These are phyloP conservation scores for Bothriochloa decipiens DNA, from an alignment of 176 grass and related monocot genomes.

Conservation along the genomic window DNA sequence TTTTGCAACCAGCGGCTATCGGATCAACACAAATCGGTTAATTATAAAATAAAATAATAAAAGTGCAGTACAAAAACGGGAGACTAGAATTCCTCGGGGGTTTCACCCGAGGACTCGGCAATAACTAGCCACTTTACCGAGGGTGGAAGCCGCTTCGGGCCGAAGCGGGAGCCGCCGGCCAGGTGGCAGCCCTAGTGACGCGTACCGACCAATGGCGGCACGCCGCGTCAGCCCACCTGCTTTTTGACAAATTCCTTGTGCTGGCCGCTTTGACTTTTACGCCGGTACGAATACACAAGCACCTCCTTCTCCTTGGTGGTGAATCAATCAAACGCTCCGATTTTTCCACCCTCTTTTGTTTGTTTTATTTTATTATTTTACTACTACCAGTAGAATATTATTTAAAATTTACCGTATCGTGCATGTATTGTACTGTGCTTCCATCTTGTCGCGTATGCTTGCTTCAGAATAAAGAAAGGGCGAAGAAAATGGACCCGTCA, in stretches of 20 bases:
- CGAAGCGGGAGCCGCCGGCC: conserved; percentile 22
- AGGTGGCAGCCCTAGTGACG: conserved; percentile 58
- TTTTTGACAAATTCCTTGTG: conserved; percentile 50
- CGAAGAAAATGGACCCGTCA: conserved; percentile 26
- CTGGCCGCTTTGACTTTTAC: conserved; percentile 57
- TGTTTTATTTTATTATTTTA: neutral
- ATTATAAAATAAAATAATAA: too few species aligned
- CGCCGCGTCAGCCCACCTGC: conserved; percentile 44
- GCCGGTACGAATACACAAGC: neutral
- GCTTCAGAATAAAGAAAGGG: conserved; percentile 54
- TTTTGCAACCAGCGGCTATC: neutral
- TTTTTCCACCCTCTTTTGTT: conserved; percentile 1
- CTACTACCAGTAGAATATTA: neutral
- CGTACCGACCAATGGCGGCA: conserved; percentile 50
- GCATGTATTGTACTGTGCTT: neutral
- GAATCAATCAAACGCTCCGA: conserved; percentile 41
- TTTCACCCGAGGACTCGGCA: conserved; percentile 31
- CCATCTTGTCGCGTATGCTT: conserved; percentile 35
- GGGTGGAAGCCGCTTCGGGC: conserved; percentile 28
- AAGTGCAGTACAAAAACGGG: too few species aligned
- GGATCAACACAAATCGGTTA: neutral
- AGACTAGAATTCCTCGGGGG: conserved; percentile 36
- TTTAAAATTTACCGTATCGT: neutral
- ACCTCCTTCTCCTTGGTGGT: conserved; percentile 1
- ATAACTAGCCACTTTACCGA: conserved; percentile 51